These are phyloP conservation scores for Lojkania enalia DNA, from an alignment of 2,329 filamentous ascomycete genomes.

Conservation along the genomic window DNA sequence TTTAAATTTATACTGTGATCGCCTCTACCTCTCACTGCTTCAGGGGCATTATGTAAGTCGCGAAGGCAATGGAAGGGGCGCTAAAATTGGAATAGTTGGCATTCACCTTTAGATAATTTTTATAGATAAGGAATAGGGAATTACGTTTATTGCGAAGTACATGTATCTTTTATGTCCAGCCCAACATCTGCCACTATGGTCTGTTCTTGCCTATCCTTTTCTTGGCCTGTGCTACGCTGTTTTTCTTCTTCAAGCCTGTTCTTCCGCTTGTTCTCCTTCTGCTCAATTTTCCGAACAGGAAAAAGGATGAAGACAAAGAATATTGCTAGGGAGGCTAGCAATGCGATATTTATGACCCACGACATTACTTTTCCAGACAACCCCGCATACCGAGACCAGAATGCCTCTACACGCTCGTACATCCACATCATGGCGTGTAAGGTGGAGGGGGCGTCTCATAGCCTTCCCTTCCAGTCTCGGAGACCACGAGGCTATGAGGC, in stretches of 20 bases:
- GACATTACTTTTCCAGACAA: background rate
- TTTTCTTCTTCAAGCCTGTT: background rate
- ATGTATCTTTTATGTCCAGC: conserved; percentile 27
- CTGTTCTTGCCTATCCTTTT: background rate
- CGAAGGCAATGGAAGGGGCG: no score
- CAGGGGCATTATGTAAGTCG: no score
- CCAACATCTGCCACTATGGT: conserved; percentile 4
- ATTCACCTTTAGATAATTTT: no score
- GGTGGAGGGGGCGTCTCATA: conserved; percentile 20
- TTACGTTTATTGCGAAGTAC: conserved; percentile 16
- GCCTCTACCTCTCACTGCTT: no score
- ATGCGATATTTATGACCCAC: background rate
- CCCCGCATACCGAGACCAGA: background rate
- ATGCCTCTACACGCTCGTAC: background rate
- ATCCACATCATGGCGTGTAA: conserved; percentile 13
- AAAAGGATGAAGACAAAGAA: background rate
- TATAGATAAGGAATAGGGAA: background rate
- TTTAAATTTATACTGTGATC: no score
- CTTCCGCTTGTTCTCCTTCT: background rate
- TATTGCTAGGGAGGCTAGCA: background rate
- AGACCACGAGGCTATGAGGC: background rate
- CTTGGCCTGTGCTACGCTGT: background rate
- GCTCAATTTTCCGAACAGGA: background rate
- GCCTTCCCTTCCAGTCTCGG: background rate
- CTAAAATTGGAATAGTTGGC: no score